Evolutionary conservation across 2,329 filamentous ascomycete species (phyloP).

Genomic region (Stemphylium lycopersici): DNA sequence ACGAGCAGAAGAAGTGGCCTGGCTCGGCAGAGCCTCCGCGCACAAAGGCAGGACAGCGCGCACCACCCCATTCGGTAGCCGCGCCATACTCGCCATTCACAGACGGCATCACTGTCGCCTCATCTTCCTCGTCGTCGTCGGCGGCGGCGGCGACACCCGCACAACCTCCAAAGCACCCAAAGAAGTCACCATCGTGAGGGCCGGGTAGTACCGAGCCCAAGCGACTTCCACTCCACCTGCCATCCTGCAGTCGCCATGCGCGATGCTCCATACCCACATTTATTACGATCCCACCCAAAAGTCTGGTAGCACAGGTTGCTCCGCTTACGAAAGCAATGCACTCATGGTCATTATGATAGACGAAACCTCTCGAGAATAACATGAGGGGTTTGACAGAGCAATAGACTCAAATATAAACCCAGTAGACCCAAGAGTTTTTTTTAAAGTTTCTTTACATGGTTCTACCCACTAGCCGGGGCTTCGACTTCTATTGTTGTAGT

Average conservation of each 20-base stretch:
- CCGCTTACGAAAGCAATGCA: slow-evolving; percentile 29
- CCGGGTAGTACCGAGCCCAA: slow-evolving; percentile 4
- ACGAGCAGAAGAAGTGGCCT: slow-evolving; percentile 69
- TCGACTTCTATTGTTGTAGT: neutral
- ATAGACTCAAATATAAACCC: slow-evolving; percentile 26
- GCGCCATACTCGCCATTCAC: slow-evolving; percentile 66
- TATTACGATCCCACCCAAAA: slow-evolving; percentile 20
- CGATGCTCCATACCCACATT: neutral
- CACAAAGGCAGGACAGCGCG: slow-evolving; percentile 45
- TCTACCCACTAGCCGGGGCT: neutral
- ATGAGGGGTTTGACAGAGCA: slow-evolving; percentile 11
- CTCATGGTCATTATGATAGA: slow-evolving; percentile 37
- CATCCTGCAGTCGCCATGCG: slow-evolving; percentile 3
- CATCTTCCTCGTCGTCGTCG: slow-evolving; percentile 11
- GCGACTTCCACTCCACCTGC: neutral
- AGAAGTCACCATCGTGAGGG: slow-evolving; percentile 39
- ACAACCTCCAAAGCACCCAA: slow-evolving; percentile 35
- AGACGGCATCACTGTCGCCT: slow-evolving; percentile 52
- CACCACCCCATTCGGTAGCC: slow-evolving; percentile 60
- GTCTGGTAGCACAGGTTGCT: slow-evolving; percentile 32
- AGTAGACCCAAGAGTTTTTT: slow-evolving; percentile 14
- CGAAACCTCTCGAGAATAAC: slow-evolving; percentile 34
- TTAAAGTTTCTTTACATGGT: neutral
- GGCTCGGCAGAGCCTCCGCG: slow-evolving; percentile 48
- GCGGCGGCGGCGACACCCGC: slow-evolving; percentile 7